Evolutionary conservation across 1,284 basidiomycete species (phyloP).

Genomic region (Sporisorium exsertum): DNA sequence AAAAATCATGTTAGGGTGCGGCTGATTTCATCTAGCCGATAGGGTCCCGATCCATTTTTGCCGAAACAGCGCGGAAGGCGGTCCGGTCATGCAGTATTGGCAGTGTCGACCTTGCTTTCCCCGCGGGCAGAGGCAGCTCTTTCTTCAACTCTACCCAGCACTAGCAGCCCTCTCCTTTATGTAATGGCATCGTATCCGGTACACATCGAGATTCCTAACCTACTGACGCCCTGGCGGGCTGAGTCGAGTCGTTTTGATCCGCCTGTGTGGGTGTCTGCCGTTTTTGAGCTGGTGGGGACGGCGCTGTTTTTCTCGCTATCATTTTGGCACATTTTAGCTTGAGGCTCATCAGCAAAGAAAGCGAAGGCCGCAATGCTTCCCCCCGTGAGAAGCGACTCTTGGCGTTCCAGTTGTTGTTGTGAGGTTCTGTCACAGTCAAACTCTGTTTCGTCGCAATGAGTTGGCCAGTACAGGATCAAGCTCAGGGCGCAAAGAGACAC

Average conservation of each 20-base stretch:
- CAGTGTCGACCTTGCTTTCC: background rate
- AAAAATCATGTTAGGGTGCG: background rate
- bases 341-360: constrained; percentile 6
- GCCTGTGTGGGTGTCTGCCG: too few relatives aligned
- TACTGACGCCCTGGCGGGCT: background rate
- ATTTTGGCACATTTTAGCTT: background rate
- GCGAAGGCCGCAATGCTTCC: constrained; percentile 13
- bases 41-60: background rate
- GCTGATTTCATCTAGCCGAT: background rate
- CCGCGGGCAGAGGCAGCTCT: background rate
- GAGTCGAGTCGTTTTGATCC: background rate
- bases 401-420: background rate
- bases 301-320: background rate
- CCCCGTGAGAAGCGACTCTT: constrained; percentile 10
- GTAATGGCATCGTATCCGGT: background rate
- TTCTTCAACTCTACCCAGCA: background rate
- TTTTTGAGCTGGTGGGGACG: background rate
- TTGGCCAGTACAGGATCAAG: background rate
- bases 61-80: background rate
- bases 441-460: background rate
- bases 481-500: constrained; percentile 1
- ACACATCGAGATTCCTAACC: background rate
- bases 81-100: constrained; percentile 5
- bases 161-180: too few relatives aligned
- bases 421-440: background rate